Base-by-base conservation (phyloP, 1,284 basidiomycete genomes). In the Athelia psychrophila region DNA sequence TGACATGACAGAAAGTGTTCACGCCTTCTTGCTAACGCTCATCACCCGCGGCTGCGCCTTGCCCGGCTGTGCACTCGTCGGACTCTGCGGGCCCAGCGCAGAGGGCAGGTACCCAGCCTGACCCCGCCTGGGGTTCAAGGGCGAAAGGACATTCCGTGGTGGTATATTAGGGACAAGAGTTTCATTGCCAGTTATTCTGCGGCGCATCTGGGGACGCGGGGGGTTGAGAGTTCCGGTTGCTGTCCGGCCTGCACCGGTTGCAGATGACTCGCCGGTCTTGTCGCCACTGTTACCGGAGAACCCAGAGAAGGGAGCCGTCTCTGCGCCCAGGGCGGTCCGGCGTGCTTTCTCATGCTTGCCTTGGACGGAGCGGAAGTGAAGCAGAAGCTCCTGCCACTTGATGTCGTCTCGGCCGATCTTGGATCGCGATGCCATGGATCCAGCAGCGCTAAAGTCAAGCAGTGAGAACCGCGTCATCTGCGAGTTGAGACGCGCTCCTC, bases 371-470 rank as follows among this genome's bases (percentile, higher is more conserved):
- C 93, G 84, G 76, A 95, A 95, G 67, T 92, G 95, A 16, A 81
- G 79, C 3, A 97, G 77, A 0, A 98, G 78, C 55, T 97, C 94
- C 64, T 88, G 84, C 95, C 95, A 98, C 65, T 93, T 95, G 66
- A 98, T 95, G 53, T 95, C 92, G 51, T 92, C 91, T 38, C 91
- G 83, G 12, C 77, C 82, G 2, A 93, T 68, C 65, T 93, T 93
- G 1, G 91, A 87, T 13, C 93, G 83, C 20, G 78, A 79, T 0
- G 63, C 59, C 51, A 70, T 56, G n/a, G 62, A 15, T 18, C 38
- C 38, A 16, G 38, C 38, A 18, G 38, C 16, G 5, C 38, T 42
- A 16, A 18, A 16, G n/a, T n/a, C n/a, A 9, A 30, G 38, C 20
- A 42, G 38, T 24, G 4, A 33, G 15, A 51, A 47, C 20, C 9